phyloP scores from a whole-genome alignment of 2,329 filamentous ascomycete genomes.

The Sclerotinia subarctica region DNA sequence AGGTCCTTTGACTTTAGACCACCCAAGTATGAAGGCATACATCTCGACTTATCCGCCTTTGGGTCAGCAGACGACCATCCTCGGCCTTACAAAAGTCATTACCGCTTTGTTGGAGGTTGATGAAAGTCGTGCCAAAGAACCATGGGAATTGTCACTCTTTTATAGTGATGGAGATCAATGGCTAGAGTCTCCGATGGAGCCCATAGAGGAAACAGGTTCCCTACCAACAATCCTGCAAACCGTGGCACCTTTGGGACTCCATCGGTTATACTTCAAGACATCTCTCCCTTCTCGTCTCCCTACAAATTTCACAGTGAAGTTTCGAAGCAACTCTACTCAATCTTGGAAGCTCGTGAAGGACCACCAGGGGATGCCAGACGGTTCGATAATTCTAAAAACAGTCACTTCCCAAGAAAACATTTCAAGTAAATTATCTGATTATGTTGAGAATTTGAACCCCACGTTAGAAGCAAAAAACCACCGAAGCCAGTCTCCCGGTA shows the following conservation, averaged over 20 bases:
- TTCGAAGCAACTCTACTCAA: conserved; percentile 50
- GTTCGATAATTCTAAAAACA: conserved; percentile 54
- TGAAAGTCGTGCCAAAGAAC: conserved; percentile 48
- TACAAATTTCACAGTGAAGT: conserved; percentile 69
- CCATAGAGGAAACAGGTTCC: conserved; percentile 26
- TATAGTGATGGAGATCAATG: conserved; percentile 55
- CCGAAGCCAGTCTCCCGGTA: conserved; percentile 64
- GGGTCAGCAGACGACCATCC: conserved; percentile 66
- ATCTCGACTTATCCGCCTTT: conserved; percentile 67
- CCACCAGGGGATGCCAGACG: conserved; percentile 60
- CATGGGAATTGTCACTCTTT: conserved; percentile 76
- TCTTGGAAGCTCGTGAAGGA: conserved; percentile 71
- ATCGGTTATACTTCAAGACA: conserved; percentile 53
- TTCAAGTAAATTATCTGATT: conserved; percentile 39
- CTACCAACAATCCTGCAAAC: conserved; percentile 53
- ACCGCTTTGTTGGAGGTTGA: conserved; percentile 68
- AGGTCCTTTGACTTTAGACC: conserved; percentile 37
- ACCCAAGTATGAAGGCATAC: conserved; percentile 49
- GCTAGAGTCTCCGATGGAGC: conserved; percentile 50
- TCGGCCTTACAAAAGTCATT: conserved; percentile 46
- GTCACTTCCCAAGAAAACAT: conserved; percentile 31
- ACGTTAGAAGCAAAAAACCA: conserved; percentile 53
- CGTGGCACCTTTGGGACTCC: conserved; percentile 34
- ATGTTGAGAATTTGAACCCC: conserved; percentile 57
- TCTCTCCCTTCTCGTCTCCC: conserved; percentile 48